These are phyloP conservation scores for Pythium graminicola DNA, from an alignment of 352 stramenopile species.

Conservation along the genomic window DNA sequence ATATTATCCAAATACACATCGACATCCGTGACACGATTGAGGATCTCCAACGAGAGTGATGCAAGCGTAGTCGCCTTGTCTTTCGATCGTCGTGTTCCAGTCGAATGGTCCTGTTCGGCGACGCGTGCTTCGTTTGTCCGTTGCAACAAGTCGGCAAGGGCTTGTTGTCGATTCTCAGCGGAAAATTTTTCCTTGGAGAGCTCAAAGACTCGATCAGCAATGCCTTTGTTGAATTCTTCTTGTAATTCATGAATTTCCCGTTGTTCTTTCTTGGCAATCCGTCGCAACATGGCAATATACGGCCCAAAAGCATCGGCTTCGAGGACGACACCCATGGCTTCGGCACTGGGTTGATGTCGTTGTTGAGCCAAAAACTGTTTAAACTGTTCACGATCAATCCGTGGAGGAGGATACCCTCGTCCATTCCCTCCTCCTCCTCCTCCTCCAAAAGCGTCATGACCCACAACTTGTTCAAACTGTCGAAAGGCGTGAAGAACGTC, in stretches of 20 bases:
- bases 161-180: constrained; percentile 66
- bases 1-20: constrained; percentile 82
- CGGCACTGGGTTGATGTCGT: constrained; percentile 48
- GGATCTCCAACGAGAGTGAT: constrained; percentile 73
- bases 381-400: constrained; percentile 66
- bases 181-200: constrained; percentile 84
- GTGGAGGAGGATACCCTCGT: constrained; percentile 25
- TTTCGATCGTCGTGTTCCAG: no score
- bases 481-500: constrained; percentile 60
- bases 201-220: constrained; percentile 74
- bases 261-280: constrained; percentile 66
- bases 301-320: constrained; percentile 59
- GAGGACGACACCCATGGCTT: constrained; percentile 60
- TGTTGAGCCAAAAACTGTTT: constrained; percentile 65
- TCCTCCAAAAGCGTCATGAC: constrained; percentile 65
- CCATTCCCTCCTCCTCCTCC: no score
- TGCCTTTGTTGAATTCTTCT: constrained; percentile 72
- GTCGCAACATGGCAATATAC: constrained; percentile 72
- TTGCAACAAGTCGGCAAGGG: constrained; percentile 54
- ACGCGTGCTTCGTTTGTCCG: constrained; percentile 25
- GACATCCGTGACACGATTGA: constrained; percentile 72
- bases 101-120: not conserved
- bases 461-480: constrained; percentile 58
- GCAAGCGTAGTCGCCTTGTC: constrained; percentile 25
- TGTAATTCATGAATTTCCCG: constrained; percentile 78